phyloP scores from a whole-genome alignment of 1,139 yeast genomes.

The Diutina sp. region DNA sequence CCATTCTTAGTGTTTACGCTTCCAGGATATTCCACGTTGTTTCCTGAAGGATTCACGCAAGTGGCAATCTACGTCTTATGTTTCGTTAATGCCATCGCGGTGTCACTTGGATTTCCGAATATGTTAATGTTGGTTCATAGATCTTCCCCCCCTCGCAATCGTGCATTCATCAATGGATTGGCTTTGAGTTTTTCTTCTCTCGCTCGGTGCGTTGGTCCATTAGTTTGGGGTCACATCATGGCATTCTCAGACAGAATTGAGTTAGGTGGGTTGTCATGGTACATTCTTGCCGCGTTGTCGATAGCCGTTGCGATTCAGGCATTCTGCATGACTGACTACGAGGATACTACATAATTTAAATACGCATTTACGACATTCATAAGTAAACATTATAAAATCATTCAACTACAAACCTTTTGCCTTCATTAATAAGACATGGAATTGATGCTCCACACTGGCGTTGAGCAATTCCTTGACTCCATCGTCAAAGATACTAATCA shows the following conservation, averaged over 20 bases:
- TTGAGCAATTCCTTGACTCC: background rate
- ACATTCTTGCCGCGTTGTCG: background rate
- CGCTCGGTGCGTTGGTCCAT: conserved; percentile 1
- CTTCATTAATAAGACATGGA: background rate
- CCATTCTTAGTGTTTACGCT: background rate
- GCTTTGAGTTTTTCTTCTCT: background rate
- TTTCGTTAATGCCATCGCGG: background rate
- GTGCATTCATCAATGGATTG: background rate
- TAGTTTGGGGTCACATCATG: conserved; percentile 1
- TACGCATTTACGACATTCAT: background rate
- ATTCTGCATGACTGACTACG: background rate
- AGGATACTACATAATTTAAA: background rate
- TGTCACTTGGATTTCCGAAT: background rate
- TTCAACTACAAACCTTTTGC: background rate
- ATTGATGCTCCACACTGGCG: background rate
- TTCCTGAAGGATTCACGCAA: background rate
- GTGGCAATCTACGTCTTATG: background rate
- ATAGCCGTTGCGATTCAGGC: background rate
- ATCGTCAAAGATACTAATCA: background rate
- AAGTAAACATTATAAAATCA: background rate
- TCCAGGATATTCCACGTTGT: background rate
- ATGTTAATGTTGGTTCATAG: background rate
- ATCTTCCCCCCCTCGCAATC: background rate
- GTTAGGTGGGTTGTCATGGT: background rate
- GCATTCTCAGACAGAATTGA: background rate